phyloP scores from a whole-genome alignment of 805 yeast genomes.

The Teunomyces lycoperdinae region DNA sequence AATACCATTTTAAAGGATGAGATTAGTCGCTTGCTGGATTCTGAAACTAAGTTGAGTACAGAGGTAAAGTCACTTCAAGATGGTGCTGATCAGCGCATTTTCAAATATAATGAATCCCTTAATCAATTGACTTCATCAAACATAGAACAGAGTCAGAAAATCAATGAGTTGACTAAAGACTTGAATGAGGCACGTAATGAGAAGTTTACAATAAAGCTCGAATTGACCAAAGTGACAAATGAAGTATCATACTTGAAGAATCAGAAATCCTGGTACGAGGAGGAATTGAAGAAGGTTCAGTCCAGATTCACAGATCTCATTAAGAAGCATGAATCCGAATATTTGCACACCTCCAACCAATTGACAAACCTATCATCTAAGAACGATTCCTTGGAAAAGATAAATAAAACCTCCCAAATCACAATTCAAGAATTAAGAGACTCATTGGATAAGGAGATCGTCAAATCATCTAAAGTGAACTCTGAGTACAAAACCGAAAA shows the following conservation, averaged over 20 bases:
- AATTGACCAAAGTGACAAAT: conserved; percentile 32
- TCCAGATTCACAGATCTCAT: conserved; percentile 35
- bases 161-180: conserved; percentile 34
- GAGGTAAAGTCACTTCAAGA: conserved; percentile 7
- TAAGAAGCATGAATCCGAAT: conserved; percentile 38
- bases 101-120: conserved; percentile 24
- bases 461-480: conserved; percentile 18
- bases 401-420: conserved; percentile 38
- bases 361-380: conserved; percentile 25
- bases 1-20: conserved; percentile 8
- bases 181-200: conserved; percentile 36
- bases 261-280: conserved; percentile 41
- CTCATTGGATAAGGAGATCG: conserved; percentile 27
- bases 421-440: conserved; percentile 49
- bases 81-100: conserved; percentile 21
- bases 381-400: conserved; percentile 24
- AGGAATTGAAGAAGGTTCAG: conserved; percentile 35
- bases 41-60: conserved; percentile 1
- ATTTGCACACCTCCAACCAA: conserved; percentile 25
- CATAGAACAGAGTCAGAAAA: conserved; percentile 33
- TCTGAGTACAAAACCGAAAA: conserved; percentile 46
- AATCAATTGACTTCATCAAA: conserved; percentile 30
- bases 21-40: conserved; percentile 3
- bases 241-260: conserved; percentile 30
- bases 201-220: conserved; percentile 34